Evolutionary conservation across 805 yeast species (phyloP), one percentile per base, ranked within the genome.

Genomic region (Candida ortonii): DNA sequence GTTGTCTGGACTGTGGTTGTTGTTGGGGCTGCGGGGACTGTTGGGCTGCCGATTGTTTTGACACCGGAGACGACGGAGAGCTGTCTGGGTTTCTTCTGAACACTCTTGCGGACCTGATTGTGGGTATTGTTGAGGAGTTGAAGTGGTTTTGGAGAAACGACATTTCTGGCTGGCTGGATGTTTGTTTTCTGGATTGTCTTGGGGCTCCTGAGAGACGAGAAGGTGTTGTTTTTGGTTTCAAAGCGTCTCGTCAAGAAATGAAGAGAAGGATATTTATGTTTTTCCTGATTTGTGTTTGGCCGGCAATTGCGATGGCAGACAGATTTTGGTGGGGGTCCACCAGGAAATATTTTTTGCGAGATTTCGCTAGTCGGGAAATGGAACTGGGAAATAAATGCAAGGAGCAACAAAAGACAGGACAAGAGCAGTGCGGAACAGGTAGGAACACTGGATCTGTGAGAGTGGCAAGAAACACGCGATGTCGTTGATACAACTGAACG

Each of bases 21-120:
- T 34, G 39, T 14, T 34, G 49, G 13, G 26, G 18, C 11, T 13
- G 35, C 14, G 29, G 44, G 34, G 10, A 39, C 16, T 41, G 49
- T 21, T 33, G 46, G 6, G 33, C 33, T 7, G 38, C 31, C 22
- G 47, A 49, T 21, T 36, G 37, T 18, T 35, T 46, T 2, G 51
- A 37, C 1, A 32, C 41, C 15, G 60, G 55, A 14, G 56, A 50
- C 2, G 51, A 36, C 3, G 53, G 52, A 15, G 33, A 36, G 21
- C 51, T 44, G 16, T 50, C 55, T 1, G 52, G 55, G 33, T 54
- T 58, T 39, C 60, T 49, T 36, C 46, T 53, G 44, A 59, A 61
- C 3, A 52, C 57, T 31, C 66, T 46, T 2, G 59, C 59, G 6
- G 65, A 59, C 30, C 60, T 47, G 22, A 61, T 61, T 0, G 66